Conservation (phyloP, 1,284 basidiomycete genomes). For the Fistulinella cinereoalba region DNA sequence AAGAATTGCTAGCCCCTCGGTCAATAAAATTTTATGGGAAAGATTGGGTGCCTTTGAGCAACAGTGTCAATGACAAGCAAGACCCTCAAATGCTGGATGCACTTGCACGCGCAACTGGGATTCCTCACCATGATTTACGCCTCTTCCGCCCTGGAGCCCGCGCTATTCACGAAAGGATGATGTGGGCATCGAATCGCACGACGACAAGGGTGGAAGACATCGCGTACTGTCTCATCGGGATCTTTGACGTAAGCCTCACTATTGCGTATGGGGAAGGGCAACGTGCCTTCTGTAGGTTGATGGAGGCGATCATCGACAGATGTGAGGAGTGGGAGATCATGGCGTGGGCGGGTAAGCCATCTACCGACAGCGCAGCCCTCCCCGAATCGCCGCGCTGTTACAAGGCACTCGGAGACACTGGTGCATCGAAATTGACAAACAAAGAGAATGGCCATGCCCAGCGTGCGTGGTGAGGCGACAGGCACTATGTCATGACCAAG, state of each 20-base stretch:
- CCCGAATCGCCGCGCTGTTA: slow-evolving; percentile 32
- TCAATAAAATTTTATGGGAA: background rate
- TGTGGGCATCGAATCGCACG: slow-evolving; percentile 1
- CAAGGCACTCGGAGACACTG: slow-evolving; percentile 14
- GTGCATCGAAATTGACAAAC: background rate
- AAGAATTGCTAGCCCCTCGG: background rate
- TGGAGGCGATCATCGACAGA: slow-evolving; percentile 19
- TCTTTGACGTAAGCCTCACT: slow-evolving; percentile 1
- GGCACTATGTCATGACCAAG: slow-evolving; percentile 33
- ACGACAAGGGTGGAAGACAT: slow-evolving; percentile 7
- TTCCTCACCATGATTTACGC: background rate
- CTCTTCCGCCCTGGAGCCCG: background rate
- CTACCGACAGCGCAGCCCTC: slow-evolving; percentile 29
- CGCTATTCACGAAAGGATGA: background rate
- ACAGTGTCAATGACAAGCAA: background rate
- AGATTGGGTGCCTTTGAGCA: background rate
- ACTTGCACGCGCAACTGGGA: background rate
- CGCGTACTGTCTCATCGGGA: slow-evolving; percentile 7
- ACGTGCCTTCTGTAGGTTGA: slow-evolving; percentile 3
- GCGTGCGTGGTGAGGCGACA: slow-evolving; percentile 26
- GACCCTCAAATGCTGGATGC: background rate
- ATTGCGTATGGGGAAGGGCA: slow-evolving; percentile 3
- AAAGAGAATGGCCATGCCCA: background rate
- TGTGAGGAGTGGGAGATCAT: slow-evolving; percentile 35
- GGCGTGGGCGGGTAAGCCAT: slow-evolving; percentile 29